Evolutionary conservation across 2,329 filamentous ascomycete species (phyloP), one percentile per base, ranked within the genome.

Genomic region (Alternaria gansuensis): DNA sequence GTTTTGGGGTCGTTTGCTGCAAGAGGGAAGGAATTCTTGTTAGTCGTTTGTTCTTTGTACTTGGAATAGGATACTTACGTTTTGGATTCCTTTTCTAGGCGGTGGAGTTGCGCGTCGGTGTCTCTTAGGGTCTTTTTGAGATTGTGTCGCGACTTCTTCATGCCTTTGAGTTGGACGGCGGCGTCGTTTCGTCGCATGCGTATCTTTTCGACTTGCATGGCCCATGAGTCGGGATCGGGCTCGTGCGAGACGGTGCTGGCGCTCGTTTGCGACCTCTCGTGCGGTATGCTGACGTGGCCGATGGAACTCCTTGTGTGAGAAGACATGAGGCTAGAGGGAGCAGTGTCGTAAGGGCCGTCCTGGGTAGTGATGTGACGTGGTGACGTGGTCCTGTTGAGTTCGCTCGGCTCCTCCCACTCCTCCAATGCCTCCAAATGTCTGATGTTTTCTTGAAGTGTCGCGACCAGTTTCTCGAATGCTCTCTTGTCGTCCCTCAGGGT

Each of bases 141-240:
- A 9, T 73, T 63, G 13, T 63, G 53, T 21, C 74, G 69, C 3
- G 67, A 65, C 39, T 73, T 69, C 51, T 69, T 72, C 59, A 77
- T 67, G 13, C 71, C 74, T 44, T 68, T 70, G n/a, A 78, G 60
- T 46, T 75, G 72, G 3, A 74, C 55, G 0, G 67, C 71, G 11
- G 72, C 69, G 51, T 78, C 75, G 13, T 76, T 61, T 29, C 76
- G 59, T 33, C 73, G 62, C 66, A 75, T 69, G 23, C 75, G 71
- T 14, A 77, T 64, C 17, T 73, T 64, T 39, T 78, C 75, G 6
- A 77, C 65, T 44, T 77, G 74, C 21, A 59, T 66, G 0, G 71
- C 68, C 75, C 76, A 77, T 1, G 66, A 54, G 1, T 70, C 69
- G 3, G 71, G 63, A 14, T 70, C 67, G 5, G 68, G 65, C n/a